phyloP scores from a whole-genome alignment of 176 grass and related monocot genomes.

The Carex pumila region DNA sequence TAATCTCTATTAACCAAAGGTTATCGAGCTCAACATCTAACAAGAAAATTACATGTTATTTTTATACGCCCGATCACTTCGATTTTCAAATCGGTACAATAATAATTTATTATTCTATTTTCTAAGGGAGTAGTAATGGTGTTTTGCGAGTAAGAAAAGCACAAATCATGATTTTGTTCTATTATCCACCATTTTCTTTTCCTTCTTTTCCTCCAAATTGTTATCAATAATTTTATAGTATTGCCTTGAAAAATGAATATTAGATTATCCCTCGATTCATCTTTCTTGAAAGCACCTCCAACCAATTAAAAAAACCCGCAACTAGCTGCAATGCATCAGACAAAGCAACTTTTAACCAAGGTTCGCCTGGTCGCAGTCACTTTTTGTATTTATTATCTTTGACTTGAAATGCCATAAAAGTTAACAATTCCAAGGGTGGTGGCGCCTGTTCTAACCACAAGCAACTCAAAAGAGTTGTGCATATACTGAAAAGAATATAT shows the following conservation, averaged over 20 bases:
- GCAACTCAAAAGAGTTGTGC: not conserved
- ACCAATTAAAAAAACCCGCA: not conserved
- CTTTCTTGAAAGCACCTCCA: not conserved
- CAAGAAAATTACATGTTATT: not conserved
- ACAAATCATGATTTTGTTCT: not conserved
- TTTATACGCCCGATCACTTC: not conserved
- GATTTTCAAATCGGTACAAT: too few relatives aligned
- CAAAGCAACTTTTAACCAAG: not conserved
- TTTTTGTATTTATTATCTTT: not conserved
- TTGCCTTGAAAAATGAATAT: not conserved
- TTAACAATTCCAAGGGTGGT: not conserved
- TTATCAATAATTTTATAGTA: not conserved
- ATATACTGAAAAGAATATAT: not conserved
- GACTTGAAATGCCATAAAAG: not conserved
- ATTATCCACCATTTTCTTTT: not conserved
- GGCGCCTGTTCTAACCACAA: not conserved
- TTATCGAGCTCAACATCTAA: not conserved
- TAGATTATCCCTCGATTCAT: not conserved
- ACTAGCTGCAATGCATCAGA: not conserved
- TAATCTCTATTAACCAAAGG: too few relatives aligned
- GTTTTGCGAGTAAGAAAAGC: not conserved
- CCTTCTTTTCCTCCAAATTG: not conserved
- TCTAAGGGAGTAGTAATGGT: too few relatives aligned
- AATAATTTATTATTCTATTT: too few relatives aligned
- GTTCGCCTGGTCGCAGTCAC: not conserved